Evolutionary conservation across 177 flowering plant genomes (phyloP), one percentile per base, ranked within the genome.

Genomic region (Vitis hybrid): DNA sequence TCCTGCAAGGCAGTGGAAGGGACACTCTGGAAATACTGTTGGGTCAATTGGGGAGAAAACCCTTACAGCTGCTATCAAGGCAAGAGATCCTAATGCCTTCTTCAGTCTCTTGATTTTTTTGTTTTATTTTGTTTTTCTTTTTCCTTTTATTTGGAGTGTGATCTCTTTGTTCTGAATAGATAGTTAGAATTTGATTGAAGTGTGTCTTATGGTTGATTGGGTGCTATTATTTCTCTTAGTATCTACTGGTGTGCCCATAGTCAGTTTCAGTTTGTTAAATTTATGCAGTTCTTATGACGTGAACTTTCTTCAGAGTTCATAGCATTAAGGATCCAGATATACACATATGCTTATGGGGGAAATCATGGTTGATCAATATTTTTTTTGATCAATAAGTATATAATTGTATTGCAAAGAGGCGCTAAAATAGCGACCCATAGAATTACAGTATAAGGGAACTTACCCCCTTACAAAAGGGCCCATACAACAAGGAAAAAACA

Each of bases 41-140:
- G 89, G 83, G 22, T 68, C 76, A 72, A 58, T 66, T 63, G 77
- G 73, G 72, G 96, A 89, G 73, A 88, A 82, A 80, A 78, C 84
- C 45, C 55, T 84, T 70, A 76, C 87, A 31, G 90, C 91, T 77
- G 88, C 92, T 56, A 60, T 90, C 67, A 90, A 85, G 90, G 98
- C 87, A 79, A 53, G 60, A 7, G 16, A 29, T 61, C 16, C 60
- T 62, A 29, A 39, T 67, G 39, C 62, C n/a, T 67, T 31, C 18
- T 48, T 19, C 26, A 13, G 19, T 18, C 21, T 66, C 12, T 60
- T 60, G 11, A 10, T 45, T 51, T 51, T 2, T 19, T 69, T 56
- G 29, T 56, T 52, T 49, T 60, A 55, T 51, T 68, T 59, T 31
- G 10, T 56, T 52, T 49, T 60, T 60, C 21, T 52, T n/a, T 49